Evolutionary conservation across 208 protist genomes (phyloP).

Genomic region (Leishmania major): DNA sequence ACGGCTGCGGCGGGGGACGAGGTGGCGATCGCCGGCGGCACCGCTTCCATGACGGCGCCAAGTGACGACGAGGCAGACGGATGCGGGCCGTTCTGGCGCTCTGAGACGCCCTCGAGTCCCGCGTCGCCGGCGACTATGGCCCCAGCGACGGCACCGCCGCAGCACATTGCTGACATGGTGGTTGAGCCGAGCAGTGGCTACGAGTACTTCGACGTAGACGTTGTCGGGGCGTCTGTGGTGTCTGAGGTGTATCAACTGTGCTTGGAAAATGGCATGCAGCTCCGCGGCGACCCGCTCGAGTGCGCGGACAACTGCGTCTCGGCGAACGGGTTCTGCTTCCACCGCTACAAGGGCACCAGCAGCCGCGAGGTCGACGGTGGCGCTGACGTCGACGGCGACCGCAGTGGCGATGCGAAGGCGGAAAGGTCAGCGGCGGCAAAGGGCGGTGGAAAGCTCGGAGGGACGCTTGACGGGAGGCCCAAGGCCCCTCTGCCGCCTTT

Average conservation of each 20-base stretch:
- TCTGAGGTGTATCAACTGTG: conserved; percentile 78
- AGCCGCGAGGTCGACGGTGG: neutral
- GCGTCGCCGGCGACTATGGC: neutral
- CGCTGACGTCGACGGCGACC: neutral
- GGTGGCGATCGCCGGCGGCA: neutral
- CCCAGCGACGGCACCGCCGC: neutral
- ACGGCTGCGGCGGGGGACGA: neutral
- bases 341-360: conserved; percentile 1
- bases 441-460: neutral
- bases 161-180: conserved; percentile 13
- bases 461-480: neutral
- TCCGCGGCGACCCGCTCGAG: conserved; percentile 18
- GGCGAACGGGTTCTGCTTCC: conserved; percentile 63
- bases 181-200: conserved; percentile 29
- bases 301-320: conserved; percentile 29
- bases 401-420: neutral
- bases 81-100: neutral
- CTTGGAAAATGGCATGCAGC: conserved; percentile 37
- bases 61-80: conserved; percentile 5
- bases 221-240: conserved; percentile 52
- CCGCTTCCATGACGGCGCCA: neutral
- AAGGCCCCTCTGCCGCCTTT: conserved; percentile 26
- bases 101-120: neutral
- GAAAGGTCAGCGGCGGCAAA: neutral
- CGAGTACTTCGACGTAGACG: conserved; percentile 80